Base-by-base conservation (phyloP, 345 rosid species). In the Abelmoschus esculentus region DNA sequence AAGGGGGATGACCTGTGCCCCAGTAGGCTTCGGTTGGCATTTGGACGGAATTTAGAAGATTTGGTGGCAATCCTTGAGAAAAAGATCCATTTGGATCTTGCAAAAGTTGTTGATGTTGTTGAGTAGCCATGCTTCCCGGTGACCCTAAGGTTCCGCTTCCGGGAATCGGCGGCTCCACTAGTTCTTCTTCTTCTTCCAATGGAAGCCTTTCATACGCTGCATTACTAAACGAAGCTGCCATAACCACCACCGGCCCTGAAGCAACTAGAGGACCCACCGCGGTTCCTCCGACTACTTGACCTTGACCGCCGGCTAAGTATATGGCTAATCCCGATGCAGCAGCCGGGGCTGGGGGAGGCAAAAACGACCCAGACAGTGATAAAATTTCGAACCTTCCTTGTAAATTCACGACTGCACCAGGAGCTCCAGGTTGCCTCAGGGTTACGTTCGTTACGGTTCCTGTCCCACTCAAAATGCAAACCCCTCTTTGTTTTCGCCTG, bases 211-310 rank as follows among this genome's bases (percentile, higher is more conserved):
- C 90, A 62, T 90, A 93, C n/a, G 97, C 92, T n/a, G 98, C 98
- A 86, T 93, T 90, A 15, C 98, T 91, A 61, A 93, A 93, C 17
- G 98, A 93, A 71, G 98, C 98, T 1, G 97, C 97, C 96, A 93
- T 90, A 64, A 93, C 77, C 68, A 93, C 91, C 50, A 90, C 92
- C 49, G 97, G 98, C 7, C 98, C 98, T 0, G 90, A 87, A 3
- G 98, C 93, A 55, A 85, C 32, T 2, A 93, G 90, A 36, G 89
- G 89, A 4, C 98, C 93, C 10, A 81, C 97, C 42, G 85, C 93
- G 46, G 87, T 84, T 13, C 98, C 98, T n/a, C 98, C 98, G 5
- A 93, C 88, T 13, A 93, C 97, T 31, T 90, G 98, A 3, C 98
- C 98, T 78, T 93, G 98, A 31, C 98, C 97, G n/a, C 97, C 97